Evolutionary conservation across 495 filamentous ascomycete genomes (phyloP), one percentile per base, ranked within the genome.

Genomic region (Choiromyces venosus): DNA sequence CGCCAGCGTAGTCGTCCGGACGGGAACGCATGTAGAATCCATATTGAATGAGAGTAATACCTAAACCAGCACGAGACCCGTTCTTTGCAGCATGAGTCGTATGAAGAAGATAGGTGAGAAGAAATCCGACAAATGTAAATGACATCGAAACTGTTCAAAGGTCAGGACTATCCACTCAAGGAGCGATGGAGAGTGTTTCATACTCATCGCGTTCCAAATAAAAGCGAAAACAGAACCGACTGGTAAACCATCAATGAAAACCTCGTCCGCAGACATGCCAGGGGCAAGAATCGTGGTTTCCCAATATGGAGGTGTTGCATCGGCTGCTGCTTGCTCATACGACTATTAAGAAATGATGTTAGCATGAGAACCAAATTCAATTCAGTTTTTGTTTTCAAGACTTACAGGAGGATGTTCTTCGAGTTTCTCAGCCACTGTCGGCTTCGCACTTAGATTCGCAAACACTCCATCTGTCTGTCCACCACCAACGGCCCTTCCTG

Each of bases 31-130:
- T 95, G 75, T 90, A 91, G 83, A 99, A 98, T 25, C 95, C 95
- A 79, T 93, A 96, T 82, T 97, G 93, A 69, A 99, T 92, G n/a
- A 99, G 87, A 2, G 92, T 97, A 71, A 99, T 93, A 61, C 96
- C 95, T 74, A 99, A 89, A 61, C 95, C 95, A 67, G 94, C 93
- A 81, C 92, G 89, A 68, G 93, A 96, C 66, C 95, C 95, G 80
- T 99, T 97, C 85, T 98, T 98, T 73, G 95, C 96, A 19, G 95
- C 95, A 82, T 99, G 95, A 14, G 93, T 97, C 56, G 95, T 97
- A 85, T 98, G 96, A 2, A 99, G 87, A 75, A 99, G 92, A 82
- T 98, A 98, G 42, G 96, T 98, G 79, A 99, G 90, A 35, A 99
- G 89, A 86, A 99, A 99, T 65, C 96, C 95, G 82, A 97, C 92